phyloP scores from a whole-genome alignment of 495 filamentous ascomycete species.

The Penicillium steckii region DNA sequence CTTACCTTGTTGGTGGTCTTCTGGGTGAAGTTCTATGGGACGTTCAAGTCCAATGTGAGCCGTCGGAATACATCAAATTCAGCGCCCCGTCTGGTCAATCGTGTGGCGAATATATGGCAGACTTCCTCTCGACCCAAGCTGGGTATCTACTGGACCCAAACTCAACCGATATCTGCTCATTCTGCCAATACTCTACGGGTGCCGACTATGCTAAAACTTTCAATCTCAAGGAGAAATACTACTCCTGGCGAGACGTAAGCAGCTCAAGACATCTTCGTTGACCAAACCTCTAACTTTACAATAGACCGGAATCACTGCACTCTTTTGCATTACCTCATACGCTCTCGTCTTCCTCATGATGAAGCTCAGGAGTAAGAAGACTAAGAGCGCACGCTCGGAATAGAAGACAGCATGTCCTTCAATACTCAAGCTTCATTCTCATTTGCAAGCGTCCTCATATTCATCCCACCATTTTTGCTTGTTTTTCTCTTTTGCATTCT shows the following conservation, averaged over 20 bases:
- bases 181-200: conserved; percentile 52
- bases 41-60: conserved; percentile 53
- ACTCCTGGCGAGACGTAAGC: conserved; percentile 46
- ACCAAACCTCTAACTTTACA: conserved; percentile 6
- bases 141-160: conserved; percentile 60
- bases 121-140: conserved; percentile 48
- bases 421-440: no score
- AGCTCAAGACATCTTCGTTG: not conserved
- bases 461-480: no score
- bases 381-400: conserved; percentile 35
- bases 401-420: not conserved
- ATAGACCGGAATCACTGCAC: conserved; percentile 41
- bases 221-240: conserved; percentile 39
- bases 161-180: conserved; percentile 56
- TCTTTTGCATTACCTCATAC: conserved; percentile 43
- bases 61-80: conserved; percentile 61
- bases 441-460: no score
- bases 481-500: no score
- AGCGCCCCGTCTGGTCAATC: conserved; percentile 57
- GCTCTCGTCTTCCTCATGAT: conserved; percentile 42
- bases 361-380: conserved; percentile 46
- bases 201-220: conserved; percentile 42
- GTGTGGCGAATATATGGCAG: conserved; percentile 65
- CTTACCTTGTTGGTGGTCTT: conserved; percentile 51
- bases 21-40: conserved; percentile 43